A percentile compares a stretch with the other conserved stretches of the same genome.
Evolutionary conservation across 2,329 filamentous ascomycete species (phyloP).

Genomic region (Pseudogymnoascus sp.): DNA sequence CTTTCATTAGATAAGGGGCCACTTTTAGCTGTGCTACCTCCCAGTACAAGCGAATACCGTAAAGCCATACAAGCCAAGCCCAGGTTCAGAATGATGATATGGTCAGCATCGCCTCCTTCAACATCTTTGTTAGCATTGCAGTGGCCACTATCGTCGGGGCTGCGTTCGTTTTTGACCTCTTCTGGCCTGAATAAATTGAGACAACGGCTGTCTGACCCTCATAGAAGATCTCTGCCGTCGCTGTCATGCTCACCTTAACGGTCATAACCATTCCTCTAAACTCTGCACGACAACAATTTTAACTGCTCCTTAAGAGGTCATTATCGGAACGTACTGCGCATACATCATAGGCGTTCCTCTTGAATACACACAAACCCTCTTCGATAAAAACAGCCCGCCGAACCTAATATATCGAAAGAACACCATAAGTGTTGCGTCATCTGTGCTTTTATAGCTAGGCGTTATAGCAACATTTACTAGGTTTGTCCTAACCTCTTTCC

Average conservation of each 20-base stretch:
- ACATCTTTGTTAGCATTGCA: constrained; percentile 51
- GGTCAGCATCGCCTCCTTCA: constrained; percentile 47
- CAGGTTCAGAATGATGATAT: constrained; percentile 48
- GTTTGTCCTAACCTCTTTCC: background rate
- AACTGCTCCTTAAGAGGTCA: constrained; percentile 26
- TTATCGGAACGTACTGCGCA: constrained; percentile 40
- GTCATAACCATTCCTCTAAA: constrained; percentile 16
- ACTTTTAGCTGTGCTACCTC: background rate
- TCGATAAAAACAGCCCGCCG: background rate
- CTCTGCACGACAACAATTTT: background rate
- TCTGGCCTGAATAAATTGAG: constrained; percentile 50
- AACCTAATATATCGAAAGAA: background rate
- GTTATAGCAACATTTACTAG: background rate
- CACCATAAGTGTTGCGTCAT: background rate
- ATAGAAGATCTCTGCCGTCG: constrained; percentile 45
- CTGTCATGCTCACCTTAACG: constrained; percentile 44
- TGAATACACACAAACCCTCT: constrained; percentile 22
- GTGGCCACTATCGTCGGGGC: constrained; percentile 51
- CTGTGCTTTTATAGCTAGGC: background rate
- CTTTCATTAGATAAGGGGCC: background rate
- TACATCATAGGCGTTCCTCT: constrained; percentile 34
- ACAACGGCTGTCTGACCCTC: constrained; percentile 40
- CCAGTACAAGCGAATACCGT: background rate
- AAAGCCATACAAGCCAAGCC: constrained; percentile 19
- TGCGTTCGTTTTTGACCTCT: constrained; percentile 55